Conservation (phyloP, 192 early-diverging fungal species). For the Rhizophlyctis rosea region DNA sequence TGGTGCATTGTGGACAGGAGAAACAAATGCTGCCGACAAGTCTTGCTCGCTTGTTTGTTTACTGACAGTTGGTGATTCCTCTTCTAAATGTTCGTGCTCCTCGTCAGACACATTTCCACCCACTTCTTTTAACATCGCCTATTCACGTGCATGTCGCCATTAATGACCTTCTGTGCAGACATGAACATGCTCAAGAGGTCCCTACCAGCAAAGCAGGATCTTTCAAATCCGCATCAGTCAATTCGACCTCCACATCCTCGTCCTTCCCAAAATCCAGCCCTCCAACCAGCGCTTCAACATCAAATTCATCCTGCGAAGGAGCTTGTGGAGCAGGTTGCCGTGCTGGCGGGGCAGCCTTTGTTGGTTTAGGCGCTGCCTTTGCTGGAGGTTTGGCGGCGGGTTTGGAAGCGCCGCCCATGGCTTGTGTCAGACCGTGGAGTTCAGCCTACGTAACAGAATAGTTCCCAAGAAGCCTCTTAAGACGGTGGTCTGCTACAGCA, state of each 20-base stretch:
- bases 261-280: constrained; percentile 6
- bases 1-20: background rate
- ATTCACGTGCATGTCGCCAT: background rate
- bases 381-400: background rate
- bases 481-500: background rate
- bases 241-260: constrained; percentile 57
- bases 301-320: background rate
- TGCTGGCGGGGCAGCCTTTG: background rate
- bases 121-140: background rate
- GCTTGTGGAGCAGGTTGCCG: background rate
- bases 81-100: background rate
- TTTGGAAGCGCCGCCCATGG: background rate
- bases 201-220: constrained; percentile 67
- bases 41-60: too few species aligned
- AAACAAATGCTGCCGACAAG: background rate
- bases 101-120: background rate
- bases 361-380: background rate
- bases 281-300: background rate
- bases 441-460: background rate
- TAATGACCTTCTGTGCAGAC: background rate
- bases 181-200: background rate
- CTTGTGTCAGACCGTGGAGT: background rate
- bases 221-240: constrained; percentile 71
- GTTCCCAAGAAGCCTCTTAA: background rate
- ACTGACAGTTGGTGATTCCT: too few species aligned